Evolutionary conservation across 352 stramenopile species (phyloP).

Genomic region (Phytophthora ramorum): DNA sequence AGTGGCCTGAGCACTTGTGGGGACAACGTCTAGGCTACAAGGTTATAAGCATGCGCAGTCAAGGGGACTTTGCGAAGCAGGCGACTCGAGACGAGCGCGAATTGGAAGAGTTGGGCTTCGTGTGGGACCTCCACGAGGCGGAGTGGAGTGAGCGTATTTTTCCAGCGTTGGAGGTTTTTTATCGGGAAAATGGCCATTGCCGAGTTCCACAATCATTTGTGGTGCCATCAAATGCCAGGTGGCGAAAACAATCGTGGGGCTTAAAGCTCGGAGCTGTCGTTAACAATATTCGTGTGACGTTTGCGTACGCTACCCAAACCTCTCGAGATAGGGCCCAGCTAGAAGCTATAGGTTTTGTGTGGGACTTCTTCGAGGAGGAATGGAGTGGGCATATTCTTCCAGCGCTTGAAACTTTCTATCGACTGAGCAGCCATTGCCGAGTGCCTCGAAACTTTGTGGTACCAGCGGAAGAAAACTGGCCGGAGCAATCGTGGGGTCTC

Average conservation of each 20-base stretch:
- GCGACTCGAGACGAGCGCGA: slow-evolving; percentile 35
- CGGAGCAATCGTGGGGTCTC: slow-evolving; percentile 29
- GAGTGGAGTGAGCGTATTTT: slow-evolving; percentile 48
- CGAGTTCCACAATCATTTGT: slow-evolving; percentile 11
- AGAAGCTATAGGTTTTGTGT: too few relatives aligned
- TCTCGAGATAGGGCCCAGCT: too few relatives aligned
- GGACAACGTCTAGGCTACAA: slow-evolving; percentile 41
- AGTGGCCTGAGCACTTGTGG: slow-evolving; percentile 44
- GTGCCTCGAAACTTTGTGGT: slow-evolving; percentile 54
- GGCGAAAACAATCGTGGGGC: too few relatives aligned
- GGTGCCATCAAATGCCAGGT: too few relatives aligned
- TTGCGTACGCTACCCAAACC: too few relatives aligned
- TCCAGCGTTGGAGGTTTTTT: background rate
- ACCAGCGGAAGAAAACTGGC: slow-evolving; percentile 37
- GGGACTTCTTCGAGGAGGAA: too few relatives aligned
- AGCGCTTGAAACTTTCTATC: too few relatives aligned
- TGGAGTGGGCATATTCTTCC: too few relatives aligned
- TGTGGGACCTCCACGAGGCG: slow-evolving; percentile 38
- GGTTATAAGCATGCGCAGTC: slow-evolving; percentile 46
- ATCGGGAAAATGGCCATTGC: slow-evolving; percentile 24
- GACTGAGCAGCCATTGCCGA: too few relatives aligned
- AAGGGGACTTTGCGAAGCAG: slow-evolving; percentile 38
- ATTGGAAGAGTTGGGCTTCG: slow-evolving; percentile 47
- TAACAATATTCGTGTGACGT: too few relatives aligned
- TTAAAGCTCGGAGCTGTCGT: too few relatives aligned